Evolutionary conservation across 2,329 filamentous ascomycete genomes (phyloP), one percentile per base, ranked within the genome.

Genomic region (Ramularia endophylla): DNA sequence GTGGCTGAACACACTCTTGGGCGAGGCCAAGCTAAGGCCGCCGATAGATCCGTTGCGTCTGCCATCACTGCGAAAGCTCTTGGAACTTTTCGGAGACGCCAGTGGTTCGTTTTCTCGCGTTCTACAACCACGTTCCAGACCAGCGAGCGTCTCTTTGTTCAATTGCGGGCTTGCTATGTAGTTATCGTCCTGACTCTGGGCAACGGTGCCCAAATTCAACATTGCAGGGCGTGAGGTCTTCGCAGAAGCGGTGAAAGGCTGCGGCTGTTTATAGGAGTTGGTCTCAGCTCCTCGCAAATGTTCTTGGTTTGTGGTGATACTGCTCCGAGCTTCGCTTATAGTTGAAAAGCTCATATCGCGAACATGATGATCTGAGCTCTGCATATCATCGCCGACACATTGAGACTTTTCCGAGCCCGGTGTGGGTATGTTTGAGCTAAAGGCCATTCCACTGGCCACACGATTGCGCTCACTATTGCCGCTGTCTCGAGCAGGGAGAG

Each of bases 381-480:
- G 30, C 12, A 7, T 34, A 30, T 9, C 8, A 9, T 20, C 22
- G 15, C 19, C 15, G 15, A 25, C 22, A 6, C 22, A 25, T 11
- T 6, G 22, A 11, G 22, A 25, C 22, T 32, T n/a, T 19, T 12
- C 27, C 19, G 17, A 27, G 18, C 40, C 7, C 33, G 31, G 11
- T 19, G 25, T 27, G 41, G 13, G 32, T 5, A 41, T 13, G 15
- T 28, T 20, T 12, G 19, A 18, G 19, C 29, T 43, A 31, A 57
- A 52, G 27, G 38, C 52, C 41, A 54, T 48, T 15, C 54, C 52
- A 28, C 52, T 52, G 4, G 42, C 47, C 9, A 33, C 46, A 12
- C 53, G 47, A 44, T 52, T 56, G 4, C 44, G 44, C 39, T 55
- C 55, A 37, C 52, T 48, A 27, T 53, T 52, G 12, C 53, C 54